Percentiles rank a stretch among this genome's conserved stretches.
These are phyloP conservation scores for Mortierella claussenii DNA, from an alignment of 192 early-diverging fungal genomes.

Conservation along the genomic window DNA sequence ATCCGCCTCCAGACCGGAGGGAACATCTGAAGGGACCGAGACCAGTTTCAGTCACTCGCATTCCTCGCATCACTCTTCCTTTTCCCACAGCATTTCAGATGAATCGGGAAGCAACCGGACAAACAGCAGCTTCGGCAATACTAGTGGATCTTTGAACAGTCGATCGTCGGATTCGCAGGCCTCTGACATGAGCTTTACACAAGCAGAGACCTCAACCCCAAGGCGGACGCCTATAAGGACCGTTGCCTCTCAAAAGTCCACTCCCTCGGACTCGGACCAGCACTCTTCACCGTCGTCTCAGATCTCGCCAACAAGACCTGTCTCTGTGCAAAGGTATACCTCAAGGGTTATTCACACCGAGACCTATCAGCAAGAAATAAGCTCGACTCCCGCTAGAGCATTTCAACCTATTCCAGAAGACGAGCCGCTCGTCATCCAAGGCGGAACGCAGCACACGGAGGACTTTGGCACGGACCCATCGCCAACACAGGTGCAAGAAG, in stretches of 20 bases:
- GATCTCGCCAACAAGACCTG: neutral
- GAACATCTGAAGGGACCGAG: neutral
- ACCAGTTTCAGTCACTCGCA: neutral
- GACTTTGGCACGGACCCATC: constrained; percentile 19
- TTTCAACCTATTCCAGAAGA: constrained; percentile 7
- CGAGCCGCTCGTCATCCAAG: neutral
- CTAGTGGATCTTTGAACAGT: constrained; percentile 19
- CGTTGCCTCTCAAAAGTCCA: constrained; percentile 11
- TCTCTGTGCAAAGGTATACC: neutral
- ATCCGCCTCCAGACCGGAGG: neutral
- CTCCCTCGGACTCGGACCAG: constrained; percentile 16
- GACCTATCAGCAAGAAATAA: neutral
- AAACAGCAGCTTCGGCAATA: constrained; percentile 2
- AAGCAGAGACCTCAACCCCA: constrained; percentile 27
- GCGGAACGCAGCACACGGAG: constrained; percentile 1
- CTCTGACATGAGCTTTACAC: constrained; percentile 26
- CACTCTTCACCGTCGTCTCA: neutral
- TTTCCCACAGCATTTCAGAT: constrained; percentile 7
- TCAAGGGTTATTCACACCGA: neutral
- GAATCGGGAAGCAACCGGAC: constrained; percentile 3
- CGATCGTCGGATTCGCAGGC: constrained; percentile 19
- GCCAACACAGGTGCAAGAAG: constrained; percentile 13
- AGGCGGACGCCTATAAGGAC: constrained; percentile 10
- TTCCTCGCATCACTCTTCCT: constrained; percentile 13
- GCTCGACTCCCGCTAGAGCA: neutral